These are phyloP conservation scores for Fagopyrum homotropicum DNA, from an alignment of 148 eudicot genomes.

Conservation along the genomic window DNA sequence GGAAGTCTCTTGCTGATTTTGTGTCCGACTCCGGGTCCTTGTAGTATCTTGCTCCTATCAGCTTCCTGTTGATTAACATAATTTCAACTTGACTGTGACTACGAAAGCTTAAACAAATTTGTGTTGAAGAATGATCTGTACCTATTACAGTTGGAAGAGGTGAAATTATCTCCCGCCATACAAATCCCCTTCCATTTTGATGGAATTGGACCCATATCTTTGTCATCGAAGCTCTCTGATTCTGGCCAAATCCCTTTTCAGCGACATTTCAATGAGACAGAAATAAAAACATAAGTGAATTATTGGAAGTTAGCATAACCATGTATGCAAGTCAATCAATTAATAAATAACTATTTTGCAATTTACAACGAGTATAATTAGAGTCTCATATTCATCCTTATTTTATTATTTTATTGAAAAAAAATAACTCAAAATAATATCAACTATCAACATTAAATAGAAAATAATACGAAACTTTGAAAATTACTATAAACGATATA, in stretches of 20 bases:
- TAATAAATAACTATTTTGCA: no score
- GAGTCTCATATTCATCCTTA: no score
- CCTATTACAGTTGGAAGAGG: slow-evolving; percentile 56
- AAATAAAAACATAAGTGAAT: not conserved
- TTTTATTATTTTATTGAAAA: no score
- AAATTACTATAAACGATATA: no score
- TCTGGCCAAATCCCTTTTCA: slow-evolving; percentile 71
- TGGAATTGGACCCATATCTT: slow-evolving; percentile 53
- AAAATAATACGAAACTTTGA: no score
- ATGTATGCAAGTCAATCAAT: no score
- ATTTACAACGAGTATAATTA: no score
- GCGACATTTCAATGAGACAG: not conserved
- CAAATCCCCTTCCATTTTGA: slow-evolving; percentile 69
- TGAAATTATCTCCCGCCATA: slow-evolving; percentile 42
- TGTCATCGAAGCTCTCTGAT: slow-evolving; percentile 58
- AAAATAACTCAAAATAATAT: no score
- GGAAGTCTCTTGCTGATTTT: slow-evolving; percentile 24
- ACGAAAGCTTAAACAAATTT: not conserved
- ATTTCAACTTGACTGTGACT: no score
- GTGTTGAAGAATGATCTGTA: slow-evolving; percentile 10
- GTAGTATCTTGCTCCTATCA: slow-evolving; percentile 72
- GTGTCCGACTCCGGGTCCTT: slow-evolving; percentile 14
- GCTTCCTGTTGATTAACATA: slow-evolving; percentile 27
- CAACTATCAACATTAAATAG: no score
- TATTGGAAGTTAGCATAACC: not conserved